phyloP scores from a whole-genome alignment of 495 filamentous ascomycete genomes.

The Amorphotheca resinae region DNA sequence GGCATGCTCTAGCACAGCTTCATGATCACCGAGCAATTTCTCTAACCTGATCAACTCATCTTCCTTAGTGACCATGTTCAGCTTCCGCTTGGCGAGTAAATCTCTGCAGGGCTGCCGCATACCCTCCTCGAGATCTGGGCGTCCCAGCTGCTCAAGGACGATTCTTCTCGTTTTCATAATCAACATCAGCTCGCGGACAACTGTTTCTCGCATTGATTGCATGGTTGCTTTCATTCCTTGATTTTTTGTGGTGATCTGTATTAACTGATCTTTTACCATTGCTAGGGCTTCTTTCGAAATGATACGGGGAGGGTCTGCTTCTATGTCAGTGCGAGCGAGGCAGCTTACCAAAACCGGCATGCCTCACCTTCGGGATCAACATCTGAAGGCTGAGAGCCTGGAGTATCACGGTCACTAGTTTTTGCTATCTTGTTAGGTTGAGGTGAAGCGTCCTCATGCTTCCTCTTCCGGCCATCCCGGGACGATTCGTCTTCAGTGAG shows the following conservation, averaged over 20 bases:
- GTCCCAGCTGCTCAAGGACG: background rate
- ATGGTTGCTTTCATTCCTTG: conserved; percentile 2
- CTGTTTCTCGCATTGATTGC: background rate
- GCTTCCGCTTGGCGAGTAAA: background rate
- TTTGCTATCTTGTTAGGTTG: too few species aligned
- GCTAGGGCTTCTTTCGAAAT: background rate
- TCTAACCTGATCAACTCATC: conserved; percentile 1
- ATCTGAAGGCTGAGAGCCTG: too few species aligned
- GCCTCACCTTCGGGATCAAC: too few species aligned
- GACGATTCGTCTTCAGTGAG: too few species aligned
- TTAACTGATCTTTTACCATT: background rate
- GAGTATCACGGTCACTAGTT: too few species aligned
- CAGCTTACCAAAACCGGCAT: too few species aligned
- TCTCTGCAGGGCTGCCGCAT: background rate
- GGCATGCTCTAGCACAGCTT: conserved; percentile 1
- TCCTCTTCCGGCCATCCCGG: background rate
- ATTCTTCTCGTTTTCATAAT: conserved; percentile 4
- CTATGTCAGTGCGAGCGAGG: background rate
- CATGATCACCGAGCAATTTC: background rate
- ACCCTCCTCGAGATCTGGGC: background rate
- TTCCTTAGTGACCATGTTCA: conserved; percentile 1
- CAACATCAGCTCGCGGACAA: conserved; percentile 1
- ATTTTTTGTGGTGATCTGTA: background rate
- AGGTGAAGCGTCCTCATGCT: background rate
- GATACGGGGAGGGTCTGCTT: background rate